Percentiles rank a stretch among this genome's conserved stretches.
Conservation (phyloP, 2,329 filamentous ascomycete genomes). For the Ceratocystis papillata region DNA sequence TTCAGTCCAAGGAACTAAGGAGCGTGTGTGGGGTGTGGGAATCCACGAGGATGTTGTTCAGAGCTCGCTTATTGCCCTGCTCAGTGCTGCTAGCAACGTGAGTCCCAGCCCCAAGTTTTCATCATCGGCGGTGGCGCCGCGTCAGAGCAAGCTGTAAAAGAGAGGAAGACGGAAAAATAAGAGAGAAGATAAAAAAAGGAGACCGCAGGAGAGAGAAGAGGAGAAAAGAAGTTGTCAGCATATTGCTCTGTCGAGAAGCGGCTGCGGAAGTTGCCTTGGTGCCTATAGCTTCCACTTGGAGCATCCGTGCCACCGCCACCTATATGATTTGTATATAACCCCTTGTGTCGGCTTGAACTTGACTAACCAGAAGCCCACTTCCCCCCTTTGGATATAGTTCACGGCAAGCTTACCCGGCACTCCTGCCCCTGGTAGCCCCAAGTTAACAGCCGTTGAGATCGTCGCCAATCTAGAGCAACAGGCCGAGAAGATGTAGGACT, state of each 20-base stretch:
- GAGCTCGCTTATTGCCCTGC: slow-evolving; percentile 72
- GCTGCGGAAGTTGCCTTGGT: background rate
- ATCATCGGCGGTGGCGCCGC: slow-evolving; percentile 15
- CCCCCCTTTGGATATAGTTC: slow-evolving; percentile 15
- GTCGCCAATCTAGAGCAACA: slow-evolving; percentile 26
- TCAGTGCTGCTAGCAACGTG: slow-evolving; percentile 78
- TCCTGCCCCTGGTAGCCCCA: slow-evolving; percentile 15
- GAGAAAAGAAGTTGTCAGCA: background rate
- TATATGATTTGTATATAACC: slow-evolving; percentile 10
- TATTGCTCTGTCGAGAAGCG: too few species aligned
- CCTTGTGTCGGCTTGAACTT: background rate
- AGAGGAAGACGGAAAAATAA: too few species aligned
- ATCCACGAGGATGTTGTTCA: slow-evolving; percentile 90
- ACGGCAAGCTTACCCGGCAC: slow-evolving; percentile 20
- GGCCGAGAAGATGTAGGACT: slow-evolving; percentile 26
- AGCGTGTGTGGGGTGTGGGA: slow-evolving; percentile 80
- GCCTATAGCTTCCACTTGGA: background rate
- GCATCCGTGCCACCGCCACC: background rate
- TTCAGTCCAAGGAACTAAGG: slow-evolving; percentile 52
- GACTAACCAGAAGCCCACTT: background rate
- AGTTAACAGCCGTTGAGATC: slow-evolving; percentile 14
- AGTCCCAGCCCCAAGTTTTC: slow-evolving; percentile 34
- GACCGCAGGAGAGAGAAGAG: background rate
- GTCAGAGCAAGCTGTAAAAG: slow-evolving; percentile 27
- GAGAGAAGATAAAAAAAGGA: background rate